Conservation (phyloP, 140 eudicot genomes). For the Cichorium intybus region DNA sequence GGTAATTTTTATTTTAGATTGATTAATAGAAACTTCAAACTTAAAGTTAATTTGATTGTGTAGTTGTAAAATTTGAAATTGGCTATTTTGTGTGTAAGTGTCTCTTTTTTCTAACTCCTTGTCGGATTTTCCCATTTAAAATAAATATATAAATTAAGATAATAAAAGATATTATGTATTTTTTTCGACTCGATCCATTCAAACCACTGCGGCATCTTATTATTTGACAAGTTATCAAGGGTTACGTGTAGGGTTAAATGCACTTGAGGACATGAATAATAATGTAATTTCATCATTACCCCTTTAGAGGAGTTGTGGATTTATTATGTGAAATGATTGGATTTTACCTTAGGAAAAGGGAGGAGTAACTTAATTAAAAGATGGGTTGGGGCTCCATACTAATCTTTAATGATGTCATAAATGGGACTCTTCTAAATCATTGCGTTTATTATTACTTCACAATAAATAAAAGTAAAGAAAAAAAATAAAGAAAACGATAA, state of each 20-base stretch:
- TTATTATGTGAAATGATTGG: slow-evolving; percentile 17
- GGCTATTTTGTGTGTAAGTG: too few relatives aligned
- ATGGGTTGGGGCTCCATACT: slow-evolving; percentile 11
- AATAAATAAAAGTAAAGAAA: too few relatives aligned
- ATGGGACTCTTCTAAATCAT: slow-evolving; percentile 2
- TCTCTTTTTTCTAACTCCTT: too few relatives aligned
- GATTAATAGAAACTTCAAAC: too few relatives aligned
- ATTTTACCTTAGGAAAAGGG: slow-evolving; percentile 6
- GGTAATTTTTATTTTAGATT: too few relatives aligned
- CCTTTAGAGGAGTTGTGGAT: slow-evolving; percentile 14
- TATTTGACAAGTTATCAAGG: neutral
- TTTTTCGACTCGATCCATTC: too few relatives aligned
- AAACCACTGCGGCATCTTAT: too few relatives aligned
- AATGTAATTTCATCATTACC: slow-evolving; percentile 21
- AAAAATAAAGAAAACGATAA: neutral
- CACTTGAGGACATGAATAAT: slow-evolving; percentile 15
- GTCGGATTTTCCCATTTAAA: too few relatives aligned
- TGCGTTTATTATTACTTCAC: neutral
- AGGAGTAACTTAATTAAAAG: neutral
- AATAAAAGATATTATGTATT: too few relatives aligned
- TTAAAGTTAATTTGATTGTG: too few relatives aligned
- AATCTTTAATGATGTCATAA: slow-evolving; percentile 10
- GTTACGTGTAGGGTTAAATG: slow-evolving; percentile 23
- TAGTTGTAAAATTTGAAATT: too few relatives aligned
- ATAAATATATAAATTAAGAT: too few relatives aligned